A percentile compares a stretch with the other conserved stretches of the same genome.
Evolutionary conservation across 441 rosid genomes (phyloP).

Genomic region (Macaranga tanarius): DNA sequence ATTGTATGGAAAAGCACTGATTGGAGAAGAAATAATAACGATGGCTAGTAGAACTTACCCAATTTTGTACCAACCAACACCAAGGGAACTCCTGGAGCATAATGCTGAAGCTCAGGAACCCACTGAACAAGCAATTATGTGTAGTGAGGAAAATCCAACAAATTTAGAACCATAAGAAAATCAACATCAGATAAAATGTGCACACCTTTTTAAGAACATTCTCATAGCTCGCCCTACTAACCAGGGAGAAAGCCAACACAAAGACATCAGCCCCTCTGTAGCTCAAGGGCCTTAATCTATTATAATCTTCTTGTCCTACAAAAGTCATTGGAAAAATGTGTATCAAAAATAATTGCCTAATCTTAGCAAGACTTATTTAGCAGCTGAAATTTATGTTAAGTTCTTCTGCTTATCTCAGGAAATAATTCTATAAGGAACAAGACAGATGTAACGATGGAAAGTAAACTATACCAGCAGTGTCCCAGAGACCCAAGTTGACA

Average conservation of each 20-base stretch:
- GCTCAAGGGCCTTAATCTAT: constrained; percentile 92
- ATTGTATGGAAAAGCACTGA: background rate
- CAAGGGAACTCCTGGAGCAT: constrained; percentile 82
- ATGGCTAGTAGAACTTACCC: constrained; percentile 46
- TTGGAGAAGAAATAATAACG: background rate
- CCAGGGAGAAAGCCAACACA: constrained; percentile 93
- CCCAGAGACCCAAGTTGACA: constrained; percentile 96
- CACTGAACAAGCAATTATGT: constrained; percentile 41
- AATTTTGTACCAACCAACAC: constrained; percentile 94
- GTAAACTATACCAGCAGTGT: constrained; percentile 81
- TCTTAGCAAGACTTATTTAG: background rate
- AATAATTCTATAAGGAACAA: background rate
- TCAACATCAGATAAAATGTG: background rate
- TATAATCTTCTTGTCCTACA: constrained; percentile 94
- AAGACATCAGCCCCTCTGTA: constrained; percentile 97
- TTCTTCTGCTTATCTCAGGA: background rate
- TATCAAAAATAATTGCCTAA: constrained; percentile 8
- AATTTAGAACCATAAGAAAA: background rate
- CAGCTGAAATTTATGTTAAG: background rate
- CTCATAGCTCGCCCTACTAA: constrained; percentile 95
- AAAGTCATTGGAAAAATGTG: constrained; percentile 20
- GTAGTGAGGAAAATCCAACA: background rate
- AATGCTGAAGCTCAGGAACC: constrained; percentile 98
- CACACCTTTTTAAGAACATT: constrained; percentile 86
- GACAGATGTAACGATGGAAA: background rate